These are phyloP conservation scores for Thelonectria discophora DNA, from an alignment of 2,329 filamentous ascomycete genomes.

Conservation along the genomic window DNA sequence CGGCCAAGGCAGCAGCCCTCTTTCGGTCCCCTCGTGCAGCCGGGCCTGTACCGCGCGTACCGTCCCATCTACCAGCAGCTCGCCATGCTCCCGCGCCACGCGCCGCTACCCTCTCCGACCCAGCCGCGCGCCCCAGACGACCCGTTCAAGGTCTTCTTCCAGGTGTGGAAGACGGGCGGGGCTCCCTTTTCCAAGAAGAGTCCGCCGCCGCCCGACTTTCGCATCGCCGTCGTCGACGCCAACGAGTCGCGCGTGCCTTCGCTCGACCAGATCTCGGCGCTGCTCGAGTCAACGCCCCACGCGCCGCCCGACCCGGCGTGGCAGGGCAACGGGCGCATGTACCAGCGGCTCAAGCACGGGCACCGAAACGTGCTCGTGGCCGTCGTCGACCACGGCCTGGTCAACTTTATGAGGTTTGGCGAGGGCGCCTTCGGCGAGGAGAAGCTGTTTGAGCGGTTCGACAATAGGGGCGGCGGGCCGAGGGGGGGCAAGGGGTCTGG, in stretches of 20 bases:
- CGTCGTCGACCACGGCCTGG: constrained; percentile 87
- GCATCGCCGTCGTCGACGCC: constrained; percentile 82
- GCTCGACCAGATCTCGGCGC: constrained; percentile 72
- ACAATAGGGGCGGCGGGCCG: constrained; percentile 50
- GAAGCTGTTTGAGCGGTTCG: constrained; percentile 71
- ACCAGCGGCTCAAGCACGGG: constrained; percentile 84
- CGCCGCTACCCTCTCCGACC: constrained; percentile 54
- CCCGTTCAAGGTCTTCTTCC: constrained; percentile 78
- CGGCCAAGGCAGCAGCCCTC: constrained; percentile 44
- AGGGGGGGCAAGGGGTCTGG: constrained; percentile 54
- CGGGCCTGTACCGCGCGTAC: constrained; percentile 73
- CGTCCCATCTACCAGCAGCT: constrained; percentile 79
- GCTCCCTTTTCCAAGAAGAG: constrained; percentile 79
- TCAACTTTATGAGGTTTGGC: constrained; percentile 84
- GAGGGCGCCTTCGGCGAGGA: constrained; percentile 85
- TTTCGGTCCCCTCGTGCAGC: constrained; percentile 67
- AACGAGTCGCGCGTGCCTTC: constrained; percentile 76
- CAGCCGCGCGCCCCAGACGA: constrained; percentile 46
- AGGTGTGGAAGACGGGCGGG: constrained; percentile 77
- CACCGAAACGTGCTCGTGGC: constrained; percentile 85
- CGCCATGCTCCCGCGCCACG: constrained; percentile 75
- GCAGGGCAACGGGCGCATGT: constrained; percentile 63
- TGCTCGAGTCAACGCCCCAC: constrained; percentile 79
- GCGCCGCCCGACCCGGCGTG: constrained; percentile 61
- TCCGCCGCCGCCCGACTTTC: constrained; percentile 83